Evolutionary conservation across 306 rosid species (phyloP), one percentile per base, ranked within the genome.

Genomic region (Acacia melanoxylon): DNA sequence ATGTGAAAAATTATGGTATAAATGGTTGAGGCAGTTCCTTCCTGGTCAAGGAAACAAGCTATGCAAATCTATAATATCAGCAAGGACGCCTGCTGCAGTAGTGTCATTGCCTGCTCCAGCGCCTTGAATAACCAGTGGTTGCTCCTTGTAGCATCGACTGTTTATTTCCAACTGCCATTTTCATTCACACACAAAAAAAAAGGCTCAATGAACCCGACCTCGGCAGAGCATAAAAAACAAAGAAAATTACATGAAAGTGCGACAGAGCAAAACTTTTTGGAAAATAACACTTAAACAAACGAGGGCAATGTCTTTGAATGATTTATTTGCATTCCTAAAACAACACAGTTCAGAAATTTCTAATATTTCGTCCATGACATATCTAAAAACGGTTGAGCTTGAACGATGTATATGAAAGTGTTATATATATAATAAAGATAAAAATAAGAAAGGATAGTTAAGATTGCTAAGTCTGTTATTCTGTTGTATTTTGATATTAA

Each of bases 91-190:
- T 4, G 94, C 91, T 19, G 99, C 97, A 33, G 99, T 95, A 11
- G 98, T 93, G 87, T 93, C 99, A 37, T 93, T 93, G 72, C 99
- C 99, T 54, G 99, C 99, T 77, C 99, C 99, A 71, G 99, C 99
- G 27, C 99, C 98, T 89, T 93, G 99, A 87, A 95, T 90, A 68
- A 95, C 97, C 74, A 95, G 89, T 2, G 99, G 97, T 82, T 86
- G 95, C 62, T 89, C 78, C 45, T 75, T 76, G 63, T 95, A 95
- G 88, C 98, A 95, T 81, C 95, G 83, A 45, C 88, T 95, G 84
- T 91, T 89, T 78, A 91, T 70, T 90, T 91, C 99, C 92, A 95
- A 77, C 99, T 93, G 92, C 83, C 83, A 84, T 69, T 84, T 67
- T 41, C 83, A 88, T 74, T 33, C n/a, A n/a, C 71, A 27, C 48